A percentile compares a stretch with the other conserved stretches of the same genome.
Conservation (phyloP, 1,284 basidiomycete species). For the Sporisorium reilianum region DNA sequence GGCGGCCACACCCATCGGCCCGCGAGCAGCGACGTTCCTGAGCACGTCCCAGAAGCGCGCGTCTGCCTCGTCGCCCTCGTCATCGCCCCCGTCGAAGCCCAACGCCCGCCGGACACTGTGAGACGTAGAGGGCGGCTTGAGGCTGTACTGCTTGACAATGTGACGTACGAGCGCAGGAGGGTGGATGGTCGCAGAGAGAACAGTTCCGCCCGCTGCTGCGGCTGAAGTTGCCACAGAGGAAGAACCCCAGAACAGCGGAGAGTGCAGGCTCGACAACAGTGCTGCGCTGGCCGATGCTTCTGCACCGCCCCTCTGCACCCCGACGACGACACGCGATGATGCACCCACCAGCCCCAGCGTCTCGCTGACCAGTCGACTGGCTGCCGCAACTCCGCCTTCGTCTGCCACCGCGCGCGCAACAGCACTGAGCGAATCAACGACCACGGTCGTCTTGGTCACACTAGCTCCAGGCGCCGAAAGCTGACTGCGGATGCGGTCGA, state of each 20-base stretch:
- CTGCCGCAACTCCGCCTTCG: conserved; percentile 13
- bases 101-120: conserved; percentile 21
- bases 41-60: conserved; percentile 58
- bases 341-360: conserved; percentile 20
- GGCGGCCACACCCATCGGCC: conserved; percentile 40
- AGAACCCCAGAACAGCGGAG: conserved; percentile 48
- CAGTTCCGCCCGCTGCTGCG: conserved; percentile 31
- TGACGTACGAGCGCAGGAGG: conserved; percentile 44
- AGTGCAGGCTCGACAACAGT: conserved; percentile 36
- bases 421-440: conserved; percentile 58
- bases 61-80: conserved; percentile 32
- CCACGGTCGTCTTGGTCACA: conserved; percentile 33
- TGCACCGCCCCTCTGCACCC: conserved; percentile 36
- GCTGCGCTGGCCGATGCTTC: conserved; percentile 20
- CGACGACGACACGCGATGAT: conserved; percentile 49
- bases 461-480: conserved; percentile 8
- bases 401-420: conserved; percentile 22
- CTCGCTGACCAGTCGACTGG: conserved; percentile 29
- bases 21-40: conserved; percentile 43
- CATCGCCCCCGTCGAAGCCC: conserved; percentile 22
- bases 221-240: background rate
- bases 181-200: conserved; percentile 35
- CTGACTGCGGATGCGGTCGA: conserved; percentile 6
- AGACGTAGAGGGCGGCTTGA: conserved; percentile 48
- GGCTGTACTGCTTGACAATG: conserved; percentile 51